Evolutionary conservation across 2,329 filamentous ascomycete species (phyloP).

Genomic region (Alternaria sp.): DNA sequence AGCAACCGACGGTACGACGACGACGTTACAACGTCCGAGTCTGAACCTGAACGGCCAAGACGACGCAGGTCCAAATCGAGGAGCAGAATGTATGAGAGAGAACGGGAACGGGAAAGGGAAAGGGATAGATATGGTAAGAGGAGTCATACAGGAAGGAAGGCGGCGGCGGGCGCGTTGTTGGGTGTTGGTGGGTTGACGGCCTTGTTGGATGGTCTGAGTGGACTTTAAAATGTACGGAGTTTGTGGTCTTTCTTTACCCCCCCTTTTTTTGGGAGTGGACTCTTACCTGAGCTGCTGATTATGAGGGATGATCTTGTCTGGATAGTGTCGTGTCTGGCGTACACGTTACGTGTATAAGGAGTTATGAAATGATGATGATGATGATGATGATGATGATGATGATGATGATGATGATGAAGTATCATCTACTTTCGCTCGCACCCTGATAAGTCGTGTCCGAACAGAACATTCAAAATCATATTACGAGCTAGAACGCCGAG

Average conservation of each 20-base stretch:
- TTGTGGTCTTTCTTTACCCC: neutral
- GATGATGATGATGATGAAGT: neutral
- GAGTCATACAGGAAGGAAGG: constrained; percentile 36
- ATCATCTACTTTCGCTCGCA: neutral
- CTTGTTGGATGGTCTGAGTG: constrained; percentile 48
- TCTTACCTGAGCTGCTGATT: too few relatives aligned
- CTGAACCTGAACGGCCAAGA: constrained; percentile 28
- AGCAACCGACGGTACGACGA: constrained; percentile 26
- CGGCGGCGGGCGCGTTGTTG: constrained; percentile 47
- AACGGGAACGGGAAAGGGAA: constrained; percentile 12
- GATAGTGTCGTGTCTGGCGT: neutral
- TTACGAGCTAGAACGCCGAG: neutral
- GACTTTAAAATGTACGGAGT: constrained; percentile 20
- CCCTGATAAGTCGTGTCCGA: neutral
- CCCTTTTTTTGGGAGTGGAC: too few relatives aligned
- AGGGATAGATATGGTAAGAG: constrained; percentile 27
- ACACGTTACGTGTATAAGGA: neutral
- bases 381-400: neutral
- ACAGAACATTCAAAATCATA: too few relatives aligned
- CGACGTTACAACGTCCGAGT: constrained; percentile 38
- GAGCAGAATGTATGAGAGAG: constrained; percentile 17
- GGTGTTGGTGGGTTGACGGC: constrained; percentile 51
- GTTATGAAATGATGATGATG: neutral
- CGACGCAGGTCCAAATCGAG: constrained; percentile 29
- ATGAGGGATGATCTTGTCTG: too few relatives aligned